Evolutionary conservation across 1,284 basidiomycete species (phyloP), one percentile per base, ranked within the genome.

Genomic region (Xerocomus nothofagi): DNA sequence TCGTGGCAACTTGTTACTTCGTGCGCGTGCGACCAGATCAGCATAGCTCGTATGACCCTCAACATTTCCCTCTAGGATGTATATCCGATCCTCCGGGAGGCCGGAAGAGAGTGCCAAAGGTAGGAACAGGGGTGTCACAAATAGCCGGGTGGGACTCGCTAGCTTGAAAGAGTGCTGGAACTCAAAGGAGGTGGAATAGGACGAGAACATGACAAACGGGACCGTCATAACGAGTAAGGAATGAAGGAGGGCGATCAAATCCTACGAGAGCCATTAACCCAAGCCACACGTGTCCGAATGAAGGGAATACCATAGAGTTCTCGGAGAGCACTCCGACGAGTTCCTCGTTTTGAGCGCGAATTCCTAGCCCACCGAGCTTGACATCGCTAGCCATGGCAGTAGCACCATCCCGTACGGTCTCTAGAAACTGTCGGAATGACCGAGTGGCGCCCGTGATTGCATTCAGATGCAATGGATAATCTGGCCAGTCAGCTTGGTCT

Each of bases 321-420:
- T 82, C 77, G 64, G 80, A 80, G 58, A 88, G 76, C 12, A 90
- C 77, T 3, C 83, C 88, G 24, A 88, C 70, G 24, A 87, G 78
- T 52, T 85, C 83, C 1, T 71, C 72, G 3, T 73, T 68, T 18
- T 70, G 70, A 1, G 62, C 62, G 12, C 65, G 60, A n/a, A 88
- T 59, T 0, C 76, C 83, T 5, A 88, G 66, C 0, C 86, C 84
- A 1, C 83, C 84, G 29, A 76, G 63, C 0, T 65, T 54, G 12
- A 68, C 53, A 2, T 77, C 70, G 1, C 72, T 66, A 1, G 71
- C 73, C 7, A 89, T 72, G 0, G 78, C 82, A 0, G 84, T 85
- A 3, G 82, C 77, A 12, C 76, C 78, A 47, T 81, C 73, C 4
- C 74, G 69, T 0, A 87, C 73, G 15, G 73, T 70, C 26, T 78